A percentile compares a stretch with the other conserved stretches of the same genome.
phyloP scores from a whole-genome alignment of 2,329 filamentous ascomycete species.

The Hypoxylon sp. region DNA sequence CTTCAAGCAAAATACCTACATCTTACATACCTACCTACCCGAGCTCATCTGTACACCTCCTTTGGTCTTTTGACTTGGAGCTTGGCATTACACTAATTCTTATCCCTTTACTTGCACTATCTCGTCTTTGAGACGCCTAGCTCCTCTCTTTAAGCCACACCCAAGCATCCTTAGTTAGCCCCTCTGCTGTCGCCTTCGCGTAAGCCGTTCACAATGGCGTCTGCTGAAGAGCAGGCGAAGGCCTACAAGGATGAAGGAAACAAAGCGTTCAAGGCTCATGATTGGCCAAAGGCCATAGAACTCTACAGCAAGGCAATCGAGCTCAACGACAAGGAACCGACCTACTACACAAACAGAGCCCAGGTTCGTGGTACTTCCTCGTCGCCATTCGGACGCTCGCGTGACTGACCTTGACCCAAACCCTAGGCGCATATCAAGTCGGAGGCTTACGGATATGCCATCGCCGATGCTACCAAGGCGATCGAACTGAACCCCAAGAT shows the following conservation, averaged over 20 bases:
- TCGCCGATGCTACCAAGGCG: constrained; percentile 90
- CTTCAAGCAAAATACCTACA: constrained; percentile 25
- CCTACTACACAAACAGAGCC: constrained; percentile 94
- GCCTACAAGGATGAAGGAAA: constrained; percentile 95
- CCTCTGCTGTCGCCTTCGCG: neutral
- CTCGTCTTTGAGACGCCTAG: neutral
- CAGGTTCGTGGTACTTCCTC: constrained; percentile 71
- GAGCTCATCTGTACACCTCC: neutral
- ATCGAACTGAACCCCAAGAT: constrained; percentile 90
- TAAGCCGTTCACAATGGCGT: constrained; percentile 54
- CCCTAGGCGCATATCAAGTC: constrained; percentile 90
- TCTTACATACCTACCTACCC: constrained; percentile 9
- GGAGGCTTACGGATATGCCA: constrained; percentile 93
- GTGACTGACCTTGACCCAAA: constrained; percentile 62
- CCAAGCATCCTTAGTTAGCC: neutral
- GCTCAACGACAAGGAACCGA: constrained; percentile 83
- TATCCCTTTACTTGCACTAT: constrained; percentile 2
- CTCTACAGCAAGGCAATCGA: constrained; percentile 91
- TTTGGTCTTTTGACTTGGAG: neutral
- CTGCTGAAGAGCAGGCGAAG: constrained; percentile 74
- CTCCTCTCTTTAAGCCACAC: neutral
- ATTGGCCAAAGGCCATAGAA: constrained; percentile 86
- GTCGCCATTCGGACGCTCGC: constrained; percentile 50
- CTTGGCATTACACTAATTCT: neutral
- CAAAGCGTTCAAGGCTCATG: constrained; percentile 87